Evolutionary conservation across 768 basidiomycete species (phyloP).

Genomic region (Coprinopsis cinerea): DNA sequence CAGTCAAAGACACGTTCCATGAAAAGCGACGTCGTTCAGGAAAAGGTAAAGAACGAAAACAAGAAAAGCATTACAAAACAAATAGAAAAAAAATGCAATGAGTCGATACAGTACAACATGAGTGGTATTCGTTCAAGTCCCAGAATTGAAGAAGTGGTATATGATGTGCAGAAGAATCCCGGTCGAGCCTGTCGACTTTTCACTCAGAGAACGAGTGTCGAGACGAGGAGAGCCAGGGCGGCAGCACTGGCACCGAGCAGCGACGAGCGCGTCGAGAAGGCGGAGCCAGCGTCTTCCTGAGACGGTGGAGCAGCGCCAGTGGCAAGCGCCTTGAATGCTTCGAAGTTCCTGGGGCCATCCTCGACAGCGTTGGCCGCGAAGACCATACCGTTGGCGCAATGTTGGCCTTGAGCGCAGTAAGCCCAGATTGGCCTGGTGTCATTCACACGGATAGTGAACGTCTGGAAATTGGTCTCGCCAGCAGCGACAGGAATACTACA

Average conservation of each 20-base stretch:
- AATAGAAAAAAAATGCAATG: constrained; percentile 1
- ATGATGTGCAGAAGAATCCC: not conserved
- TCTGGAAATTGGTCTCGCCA: constrained; percentile 40
- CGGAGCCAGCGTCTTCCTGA: not conserved
- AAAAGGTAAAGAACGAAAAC: constrained; percentile 1
- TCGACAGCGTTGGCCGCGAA: constrained; percentile 54
- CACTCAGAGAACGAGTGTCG: not conserved
- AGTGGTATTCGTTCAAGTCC: not conserved
- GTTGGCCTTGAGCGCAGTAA: constrained; percentile 49
- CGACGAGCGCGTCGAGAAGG: not conserved
- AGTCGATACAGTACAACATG: constrained; percentile 7
- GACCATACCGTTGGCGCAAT: constrained; percentile 59
- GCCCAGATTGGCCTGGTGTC: constrained; percentile 51
- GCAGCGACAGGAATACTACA: constrained; percentile 41
- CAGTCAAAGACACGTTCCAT: no score
- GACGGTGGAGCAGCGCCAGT: constrained; percentile 16
- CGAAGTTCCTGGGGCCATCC: constrained; percentile 44
- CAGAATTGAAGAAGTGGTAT: not conserved
- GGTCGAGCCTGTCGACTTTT: not conserved
- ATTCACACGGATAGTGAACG: constrained; percentile 47
- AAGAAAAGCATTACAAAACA: constrained; percentile 3
- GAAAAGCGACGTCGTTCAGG: not conserved
- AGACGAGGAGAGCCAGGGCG: not conserved
- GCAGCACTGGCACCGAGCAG: constrained; percentile 5
- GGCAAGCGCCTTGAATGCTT: constrained; percentile 44